phyloP scores from a whole-genome alignment of 768 basidiomycete species.

The Tremella yokohamensis region DNA sequence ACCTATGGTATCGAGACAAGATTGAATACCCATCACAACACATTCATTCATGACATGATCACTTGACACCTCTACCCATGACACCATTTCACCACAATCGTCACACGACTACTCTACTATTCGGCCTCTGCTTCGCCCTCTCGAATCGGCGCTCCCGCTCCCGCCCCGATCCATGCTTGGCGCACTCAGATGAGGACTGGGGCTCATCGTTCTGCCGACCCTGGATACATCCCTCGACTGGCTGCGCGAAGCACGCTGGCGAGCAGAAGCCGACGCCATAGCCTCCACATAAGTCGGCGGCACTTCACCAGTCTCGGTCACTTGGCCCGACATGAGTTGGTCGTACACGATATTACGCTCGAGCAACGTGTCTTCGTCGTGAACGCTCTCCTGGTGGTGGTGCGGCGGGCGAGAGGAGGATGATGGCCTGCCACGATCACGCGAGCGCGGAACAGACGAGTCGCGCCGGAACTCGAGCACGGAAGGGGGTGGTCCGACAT shows the following conservation, averaged over 20 bases:
- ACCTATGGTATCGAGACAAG: neutral
- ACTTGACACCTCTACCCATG: no score
- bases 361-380: slow-evolving; percentile 40
- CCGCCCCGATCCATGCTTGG: neutral
- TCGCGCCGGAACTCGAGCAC: neutral
- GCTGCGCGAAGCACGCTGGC: slow-evolving; percentile 5
- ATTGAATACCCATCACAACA: no score
- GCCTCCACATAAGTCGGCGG: slow-evolving; percentile 69
- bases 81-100: no score
- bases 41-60: no score
- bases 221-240: slow-evolving; percentile 13
- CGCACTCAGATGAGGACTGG: neutral
- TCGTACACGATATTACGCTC: slow-evolving; percentile 62
- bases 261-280: slow-evolving; percentile 19
- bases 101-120: no score
- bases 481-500: neutral
- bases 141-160: neutral
- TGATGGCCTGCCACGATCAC: slow-evolving; percentile 2
- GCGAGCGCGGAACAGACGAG: neutral
- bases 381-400: slow-evolving; percentile 1
- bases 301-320: slow-evolving; percentile 73
- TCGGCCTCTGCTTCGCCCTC: neutral
- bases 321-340: slow-evolving; percentile 74
- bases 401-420: slow-evolving; percentile 1
- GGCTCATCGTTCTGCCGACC: slow-evolving; percentile 9